Conservation (phyloP, 495 filamentous ascomycete genomes). For the Lichina pygmaea region DNA sequence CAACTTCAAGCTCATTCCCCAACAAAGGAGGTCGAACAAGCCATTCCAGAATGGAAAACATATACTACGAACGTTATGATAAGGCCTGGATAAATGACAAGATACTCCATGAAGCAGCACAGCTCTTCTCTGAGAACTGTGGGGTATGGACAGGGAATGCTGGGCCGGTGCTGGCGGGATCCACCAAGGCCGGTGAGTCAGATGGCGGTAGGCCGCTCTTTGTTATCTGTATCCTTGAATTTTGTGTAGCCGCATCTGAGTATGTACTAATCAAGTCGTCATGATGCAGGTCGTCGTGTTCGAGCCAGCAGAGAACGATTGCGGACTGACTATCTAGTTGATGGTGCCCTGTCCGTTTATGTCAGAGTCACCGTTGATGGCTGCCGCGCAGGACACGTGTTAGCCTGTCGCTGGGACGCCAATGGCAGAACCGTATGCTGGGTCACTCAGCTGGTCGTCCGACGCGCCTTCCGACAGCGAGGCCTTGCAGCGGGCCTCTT, state of each 20-base stretch:
- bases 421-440: slow-evolving; percentile 11
- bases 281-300: slow-evolving; percentile 8
- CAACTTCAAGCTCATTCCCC: too few relatives aligned
- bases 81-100: slow-evolving; percentile 8
- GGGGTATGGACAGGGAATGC: slow-evolving; percentile 10
- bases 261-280: too few relatives aligned
- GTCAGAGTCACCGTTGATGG: slow-evolving; percentile 10
- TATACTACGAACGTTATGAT: slow-evolving; percentile 6
- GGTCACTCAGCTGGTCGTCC: slow-evolving; percentile 16
- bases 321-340: slow-evolving; percentile 7
- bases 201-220: slow-evolving; percentile 1
- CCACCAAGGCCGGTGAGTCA: slow-evolving; percentile 5
- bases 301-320: slow-evolving; percentile 6
- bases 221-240: neutral
- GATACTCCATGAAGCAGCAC: slow-evolving; percentile 10
- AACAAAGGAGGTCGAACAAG: slow-evolving; percentile 50
- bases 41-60: slow-evolving; percentile 15
- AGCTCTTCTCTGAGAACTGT: slow-evolving; percentile 13
- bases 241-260: too few relatives aligned
- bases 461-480: slow-evolving; percentile 9
- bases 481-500: slow-evolving; percentile 11
- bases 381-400: slow-evolving; percentile 12
- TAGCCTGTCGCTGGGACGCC: slow-evolving; percentile 12
- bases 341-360: slow-evolving; percentile 6
- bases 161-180: slow-evolving; percentile 1